These are phyloP conservation scores for Tetrapisispora pingtungensis DNA, from an alignment of 805 yeast genomes.

Conservation along the genomic window DNA sequence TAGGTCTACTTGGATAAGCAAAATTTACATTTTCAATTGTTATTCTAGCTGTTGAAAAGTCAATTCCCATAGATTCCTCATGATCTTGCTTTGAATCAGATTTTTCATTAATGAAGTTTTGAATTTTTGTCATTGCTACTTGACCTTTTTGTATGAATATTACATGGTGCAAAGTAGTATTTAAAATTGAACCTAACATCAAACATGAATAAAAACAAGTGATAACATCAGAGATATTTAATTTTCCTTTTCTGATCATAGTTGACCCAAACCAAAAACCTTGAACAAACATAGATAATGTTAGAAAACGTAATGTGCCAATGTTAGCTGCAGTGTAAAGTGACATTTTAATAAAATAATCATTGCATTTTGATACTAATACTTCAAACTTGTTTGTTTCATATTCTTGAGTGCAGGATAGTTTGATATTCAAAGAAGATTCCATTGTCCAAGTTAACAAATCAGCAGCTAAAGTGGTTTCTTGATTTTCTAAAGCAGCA, in stretches of 20 bases:
- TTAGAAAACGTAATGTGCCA: conserved; percentile 45
- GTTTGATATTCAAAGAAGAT: conserved; percentile 50
- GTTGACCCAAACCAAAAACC: conserved; percentile 86
- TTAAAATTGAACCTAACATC: conserved; percentile 53
- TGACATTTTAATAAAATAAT: conserved; percentile 36
- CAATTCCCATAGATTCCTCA: background rate
- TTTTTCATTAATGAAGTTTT: conserved; percentile 28
- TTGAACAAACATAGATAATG: conserved; percentile 73
- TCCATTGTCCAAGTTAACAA: conserved; percentile 60
- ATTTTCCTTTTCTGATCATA: conserved; percentile 43
- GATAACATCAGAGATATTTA: conserved; percentile 54
- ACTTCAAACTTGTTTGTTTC: conserved; percentile 41
- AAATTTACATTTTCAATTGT: conserved; percentile 49
- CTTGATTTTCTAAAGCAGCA: conserved; percentile 47
- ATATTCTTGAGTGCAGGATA: conserved; percentile 42
- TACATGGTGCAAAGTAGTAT: conserved; percentile 45
- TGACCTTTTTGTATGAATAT: conserved; percentile 60
- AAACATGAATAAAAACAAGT: conserved; percentile 80
- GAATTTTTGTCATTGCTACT: conserved; percentile 51
- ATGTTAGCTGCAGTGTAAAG: conserved; percentile 43
- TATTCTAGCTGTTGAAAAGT: conserved; percentile 23
- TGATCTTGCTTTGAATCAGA: background rate
- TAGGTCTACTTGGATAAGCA: conserved; percentile 49
- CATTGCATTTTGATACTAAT: conserved; percentile 25
- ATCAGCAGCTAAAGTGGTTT: conserved; percentile 47